Base-by-base conservation (phyloP, 441 rosid species). In the Adansonia grandidieri region DNA sequence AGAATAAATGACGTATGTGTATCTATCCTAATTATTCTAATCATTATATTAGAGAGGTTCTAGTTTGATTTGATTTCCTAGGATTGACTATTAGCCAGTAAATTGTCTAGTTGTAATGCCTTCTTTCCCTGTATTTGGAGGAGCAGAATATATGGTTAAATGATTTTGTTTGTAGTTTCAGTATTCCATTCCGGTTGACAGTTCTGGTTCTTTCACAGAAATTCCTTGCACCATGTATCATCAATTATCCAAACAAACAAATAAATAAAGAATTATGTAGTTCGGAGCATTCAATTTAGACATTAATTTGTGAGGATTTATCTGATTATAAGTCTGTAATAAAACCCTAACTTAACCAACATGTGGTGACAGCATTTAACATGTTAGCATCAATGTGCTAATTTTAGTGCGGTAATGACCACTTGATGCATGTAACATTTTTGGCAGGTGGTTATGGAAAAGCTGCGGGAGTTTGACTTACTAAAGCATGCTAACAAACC, bases 401-500 rank as follows among this genome's bases (percentile, higher is more conserved):
- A 7, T 32, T 74, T 60, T 47, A 6, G 15, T 32, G 50, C 62
- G 37, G 50, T 65, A 20, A 65, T 61, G 7, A 63, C 61, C 54
- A 56, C 13, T 20, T 73, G 64, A 57, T 58, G 75, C 75, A 72
- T 54, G 66, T 14, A 73, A 58, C 51, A 20, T 19, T 44, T 54
- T 80, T 76, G 57, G 85, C 87, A 96, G 99, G 92, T 96, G 82
- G 99, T 94, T 82, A 85, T 75, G 90, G 98, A 93, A 81, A 96
- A 93, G 86, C 58, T 94, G 79, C 78, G 78, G 45, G 98, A 96
- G 88, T 94, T 96, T 84, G 98, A 93, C 91, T 84, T 96, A 87
- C 82, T 88, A 80, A 94, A 89, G 87, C 93, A 94, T 88, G 92
- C 98, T 78, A 84, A 87, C 73, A 96, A 91, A 86, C 98, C 98